Evolutionary conservation across 345 rosid species (phyloP).

Genomic region (Durio zibethinus): DNA sequence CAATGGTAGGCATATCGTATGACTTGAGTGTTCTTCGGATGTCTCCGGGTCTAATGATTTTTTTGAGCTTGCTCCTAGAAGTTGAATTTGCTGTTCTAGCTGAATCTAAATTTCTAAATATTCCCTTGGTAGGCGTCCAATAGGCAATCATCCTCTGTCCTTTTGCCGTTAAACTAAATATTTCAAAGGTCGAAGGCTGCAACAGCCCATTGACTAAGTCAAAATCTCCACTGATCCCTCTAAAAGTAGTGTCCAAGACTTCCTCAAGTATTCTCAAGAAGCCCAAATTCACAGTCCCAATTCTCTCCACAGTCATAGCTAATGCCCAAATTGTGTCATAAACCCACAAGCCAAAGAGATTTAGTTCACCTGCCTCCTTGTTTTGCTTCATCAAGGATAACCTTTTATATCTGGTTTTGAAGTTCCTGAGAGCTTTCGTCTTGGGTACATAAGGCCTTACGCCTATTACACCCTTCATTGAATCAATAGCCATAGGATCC

Average conservation of each 20-base stretch:
- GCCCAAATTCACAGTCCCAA: neutral
- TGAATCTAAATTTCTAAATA: neutral
- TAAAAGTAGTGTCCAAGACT: slow-evolving; percentile 12
- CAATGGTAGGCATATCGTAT: slow-evolving; percentile 25
- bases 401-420: neutral
- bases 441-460: neutral
- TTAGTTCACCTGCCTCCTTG: neutral
- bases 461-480: neutral
- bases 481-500: neutral
- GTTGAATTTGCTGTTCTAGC: neutral
- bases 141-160: slow-evolving; percentile 23
- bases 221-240: slow-evolving; percentile 31
- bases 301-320: slow-evolving; percentile 18
- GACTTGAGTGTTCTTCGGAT: neutral
- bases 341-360: neutral
- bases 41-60: slow-evolving; percentile 27
- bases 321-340: slow-evolving; percentile 2
- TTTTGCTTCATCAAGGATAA: neutral
- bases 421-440: neutral
- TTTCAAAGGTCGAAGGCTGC: slow-evolving; percentile 22
- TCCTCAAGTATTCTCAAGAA: slow-evolving; percentile 3
- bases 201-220: slow-evolving; percentile 23
- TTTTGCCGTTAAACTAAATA: slow-evolving; percentile 25
- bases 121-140: slow-evolving; percentile 24
- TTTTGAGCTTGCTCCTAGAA: neutral